Percentiles rank a stretch among this genome's conserved stretches.
Conservation (phyloP, 192 early-diverging fungal species). For the Kickxella alabastrina region DNA sequence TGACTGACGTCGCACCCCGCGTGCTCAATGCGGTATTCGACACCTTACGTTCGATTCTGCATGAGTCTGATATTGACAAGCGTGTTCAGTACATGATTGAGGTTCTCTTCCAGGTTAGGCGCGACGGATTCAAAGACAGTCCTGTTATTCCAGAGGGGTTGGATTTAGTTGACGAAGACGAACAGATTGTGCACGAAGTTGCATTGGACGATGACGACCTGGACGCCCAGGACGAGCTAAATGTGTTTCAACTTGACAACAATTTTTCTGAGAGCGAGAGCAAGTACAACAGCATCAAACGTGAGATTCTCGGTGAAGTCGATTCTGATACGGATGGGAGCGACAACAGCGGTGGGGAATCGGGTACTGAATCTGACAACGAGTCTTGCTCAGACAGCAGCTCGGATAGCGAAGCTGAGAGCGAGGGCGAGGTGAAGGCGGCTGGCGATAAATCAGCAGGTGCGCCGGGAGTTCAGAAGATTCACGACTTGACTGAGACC, state of each 20-base stretch:
- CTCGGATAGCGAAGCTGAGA: slow-evolving; percentile 42
- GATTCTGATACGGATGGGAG: no score
- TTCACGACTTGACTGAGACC: slow-evolving; percentile 87
- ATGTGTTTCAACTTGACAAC: slow-evolving; percentile 80
- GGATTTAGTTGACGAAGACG: slow-evolving; percentile 92
- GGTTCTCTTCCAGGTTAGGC: slow-evolving; percentile 90
- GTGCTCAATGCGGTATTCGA: slow-evolving; percentile 86
- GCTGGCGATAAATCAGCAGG: slow-evolving; percentile 47
- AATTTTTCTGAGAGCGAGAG: slow-evolving; percentile 79
- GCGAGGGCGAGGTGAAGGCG: slow-evolving; percentile 14
- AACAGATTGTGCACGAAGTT: slow-evolving; percentile 88
- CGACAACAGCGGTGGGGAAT: slow-evolving; percentile 47
- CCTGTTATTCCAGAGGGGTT: slow-evolving; percentile 69
- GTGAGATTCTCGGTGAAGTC: slow-evolving; percentile 85
- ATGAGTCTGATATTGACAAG: slow-evolving; percentile 91
- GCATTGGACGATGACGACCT: slow-evolving; percentile 80
- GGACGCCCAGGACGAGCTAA: slow-evolving; percentile 73
- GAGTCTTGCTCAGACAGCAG: slow-evolving; percentile 47
- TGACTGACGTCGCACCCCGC: slow-evolving; percentile 71
- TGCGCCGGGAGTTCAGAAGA: slow-evolving; percentile 40
- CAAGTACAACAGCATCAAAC: slow-evolving; percentile 74
- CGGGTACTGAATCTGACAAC: slow-evolving; percentile 18
- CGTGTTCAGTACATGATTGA: slow-evolving; percentile 97
- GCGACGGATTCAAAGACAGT: slow-evolving; percentile 91
- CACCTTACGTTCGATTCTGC: slow-evolving; percentile 84